Evolutionary conservation across 805 yeast genomes (phyloP), one percentile per base, ranked within the genome.

Genomic region (Helenozyma rhizophorensis): DNA sequence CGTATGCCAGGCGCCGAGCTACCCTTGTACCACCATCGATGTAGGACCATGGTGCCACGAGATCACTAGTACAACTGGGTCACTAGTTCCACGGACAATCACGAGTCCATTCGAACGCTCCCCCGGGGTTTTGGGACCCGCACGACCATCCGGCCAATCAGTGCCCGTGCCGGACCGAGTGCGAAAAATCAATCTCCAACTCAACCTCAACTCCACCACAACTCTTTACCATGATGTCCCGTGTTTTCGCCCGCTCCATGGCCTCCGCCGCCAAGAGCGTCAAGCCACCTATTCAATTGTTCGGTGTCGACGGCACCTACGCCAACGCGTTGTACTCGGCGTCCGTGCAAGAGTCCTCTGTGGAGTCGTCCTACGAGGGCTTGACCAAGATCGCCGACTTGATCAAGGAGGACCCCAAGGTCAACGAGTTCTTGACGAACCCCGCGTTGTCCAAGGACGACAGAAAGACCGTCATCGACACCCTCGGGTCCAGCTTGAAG

Each of bases 321-420:
- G 98, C 97, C 50, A 76, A 87, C 37, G 96, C 98, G 30, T 76
- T 93, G 53, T 90, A 80, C 78, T 72, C 89, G 34, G 97, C 97
- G 14, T 82, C 97, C 36, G 82, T 82, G 48, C 82, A 85, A 72
- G 78, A 78, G 50, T 76, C 94, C 22, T 70, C 86, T 8, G 68
- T 88, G 50, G 90, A 80, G 37, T 65, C 79, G 43, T 80, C 89
- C 36, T 72, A 73, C 51, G 70, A 70, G 54, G 77, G 89, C 25
- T 77, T 93, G 53, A 60, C 60, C 47, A 63, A 75, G 45, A 62
- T 93, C 50, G 58, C 69, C 53, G 56, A 68, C 25, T 65, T 80
- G 44, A 56, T 88, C 44, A 53, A 68, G 30, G 58, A 70, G 45
- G 97, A 90, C 60, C 47, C 74, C 23, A 78, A 81, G 63, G 72